These are phyloP conservation scores for Eutrema japonicum DNA, from an alignment of 345 rosid genomes.

Conservation along the genomic window DNA sequence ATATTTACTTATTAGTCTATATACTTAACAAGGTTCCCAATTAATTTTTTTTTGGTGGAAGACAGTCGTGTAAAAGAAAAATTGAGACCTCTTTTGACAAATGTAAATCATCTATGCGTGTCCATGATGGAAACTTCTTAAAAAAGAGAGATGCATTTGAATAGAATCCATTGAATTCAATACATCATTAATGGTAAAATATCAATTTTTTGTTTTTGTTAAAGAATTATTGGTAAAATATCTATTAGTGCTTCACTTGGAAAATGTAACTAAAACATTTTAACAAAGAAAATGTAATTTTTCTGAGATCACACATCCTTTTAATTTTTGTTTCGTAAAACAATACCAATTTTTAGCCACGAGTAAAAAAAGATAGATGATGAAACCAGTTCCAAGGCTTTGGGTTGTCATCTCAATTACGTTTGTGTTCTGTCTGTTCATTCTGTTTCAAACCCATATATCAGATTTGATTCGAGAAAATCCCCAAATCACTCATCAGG, in stretches of 20 bases:
- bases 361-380: constrained; percentile 26
- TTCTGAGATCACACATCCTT: constrained; percentile 5
- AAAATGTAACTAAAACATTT: neutral
- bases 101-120: constrained; percentile 4
- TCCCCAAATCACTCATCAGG: constrained; percentile 23
- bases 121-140: constrained; percentile 7
- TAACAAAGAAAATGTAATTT: neutral
- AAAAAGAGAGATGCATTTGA: neutral
- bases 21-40: neutral
- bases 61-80: neutral
- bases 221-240: constrained; percentile 18
- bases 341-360: neutral
- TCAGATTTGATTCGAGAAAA: constrained; percentile 14
- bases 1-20: neutral
- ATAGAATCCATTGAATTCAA: constrained; percentile 20
- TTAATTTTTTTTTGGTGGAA: no score
- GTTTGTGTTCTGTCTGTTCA: constrained; percentile 33
- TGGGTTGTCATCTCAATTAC: constrained; percentile 20
- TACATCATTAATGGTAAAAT: constrained; percentile 14
- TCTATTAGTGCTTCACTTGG: constrained; percentile 22
- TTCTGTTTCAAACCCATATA: constrained; percentile 24
- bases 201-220: neutral
- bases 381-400: constrained; percentile 33
- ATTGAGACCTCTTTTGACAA: constrained; percentile 15
- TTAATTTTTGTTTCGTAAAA: neutral